Conservation (phyloP, 2,329 filamentous ascomycete species). For the Scolecobasidium constrictum region DNA sequence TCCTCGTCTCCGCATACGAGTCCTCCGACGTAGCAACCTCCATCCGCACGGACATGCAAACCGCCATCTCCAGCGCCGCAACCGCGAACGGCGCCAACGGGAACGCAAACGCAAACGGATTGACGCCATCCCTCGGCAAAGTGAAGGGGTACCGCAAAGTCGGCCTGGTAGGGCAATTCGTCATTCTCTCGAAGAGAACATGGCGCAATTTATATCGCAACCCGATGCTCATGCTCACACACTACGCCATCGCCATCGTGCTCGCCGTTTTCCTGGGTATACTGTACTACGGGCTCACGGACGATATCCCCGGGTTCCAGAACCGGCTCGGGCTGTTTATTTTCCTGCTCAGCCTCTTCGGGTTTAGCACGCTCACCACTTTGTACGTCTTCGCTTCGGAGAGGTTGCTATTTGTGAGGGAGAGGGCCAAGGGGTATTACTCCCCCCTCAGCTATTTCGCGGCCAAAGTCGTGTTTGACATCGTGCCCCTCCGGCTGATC, state of each 20-base stretch:
- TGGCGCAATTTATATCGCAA: slow-evolving; percentile 98
- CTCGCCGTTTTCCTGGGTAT: slow-evolving; percentile 90
- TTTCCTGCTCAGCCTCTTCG: slow-evolving; percentile 89
- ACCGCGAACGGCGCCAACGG: slow-evolving; percentile 49
- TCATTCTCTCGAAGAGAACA: slow-evolving; percentile 79
- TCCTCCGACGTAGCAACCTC: slow-evolving; percentile 65
- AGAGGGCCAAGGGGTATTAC: slow-evolving; percentile 95
- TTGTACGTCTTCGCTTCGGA: slow-evolving; percentile 89
- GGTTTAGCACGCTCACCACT: slow-evolving; percentile 90
- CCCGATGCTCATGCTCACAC: slow-evolving; percentile 94
- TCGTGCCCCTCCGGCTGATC: slow-evolving; percentile 85
- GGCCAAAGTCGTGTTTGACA: slow-evolving; percentile 96
- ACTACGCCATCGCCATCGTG: slow-evolving; percentile 93
- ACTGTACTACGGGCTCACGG: slow-evolving; percentile 90
- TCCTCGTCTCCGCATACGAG: slow-evolving; percentile 64
- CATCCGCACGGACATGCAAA: slow-evolving; percentile 68
- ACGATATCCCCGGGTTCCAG: slow-evolving; percentile 95
- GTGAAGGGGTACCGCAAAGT: slow-evolving; percentile 76
- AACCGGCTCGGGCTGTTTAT: slow-evolving; percentile 96
- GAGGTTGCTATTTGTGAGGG: slow-evolving; percentile 79
- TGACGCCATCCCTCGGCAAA: slow-evolving; percentile 43
- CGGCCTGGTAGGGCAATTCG: slow-evolving; percentile 69
- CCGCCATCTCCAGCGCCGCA: slow-evolving; percentile 53
- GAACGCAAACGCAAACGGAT: slow-evolving; percentile 38
- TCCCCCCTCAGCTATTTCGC: slow-evolving; percentile 87